Conservation (phyloP, 2,329 filamentous ascomycete genomes). For the Fusarium sp. region DNA sequence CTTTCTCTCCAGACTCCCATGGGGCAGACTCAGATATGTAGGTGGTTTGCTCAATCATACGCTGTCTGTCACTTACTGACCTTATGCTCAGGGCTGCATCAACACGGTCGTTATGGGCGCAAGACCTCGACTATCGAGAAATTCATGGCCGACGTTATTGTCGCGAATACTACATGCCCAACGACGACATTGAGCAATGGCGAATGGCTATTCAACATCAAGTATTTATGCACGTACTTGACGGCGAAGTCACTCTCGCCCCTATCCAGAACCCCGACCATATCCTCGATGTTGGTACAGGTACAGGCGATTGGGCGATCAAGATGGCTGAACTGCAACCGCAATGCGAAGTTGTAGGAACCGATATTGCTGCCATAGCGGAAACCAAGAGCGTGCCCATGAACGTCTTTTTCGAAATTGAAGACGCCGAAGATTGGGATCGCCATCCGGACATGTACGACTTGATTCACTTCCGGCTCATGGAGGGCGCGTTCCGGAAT, state of each 20-base stretch:
- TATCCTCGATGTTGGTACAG: constrained; percentile 69
- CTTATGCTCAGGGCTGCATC: constrained; percentile 53
- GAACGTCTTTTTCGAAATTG: constrained; percentile 70
- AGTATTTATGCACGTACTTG: constrained; percentile 67
- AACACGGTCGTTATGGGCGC: constrained; percentile 62
- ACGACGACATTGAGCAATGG: constrained; percentile 73
- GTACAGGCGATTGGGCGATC: constrained; percentile 65
- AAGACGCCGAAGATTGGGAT: constrained; percentile 71
- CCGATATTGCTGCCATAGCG: constrained; percentile 68
- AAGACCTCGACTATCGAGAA: constrained; percentile 66
- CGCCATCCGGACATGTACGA: constrained; percentile 64
- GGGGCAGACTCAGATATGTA: constrained; percentile 53
- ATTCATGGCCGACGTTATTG: constrained; percentile 74
- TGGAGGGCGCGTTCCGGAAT: constrained; percentile 67
- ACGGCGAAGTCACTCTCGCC: constrained; percentile 59
- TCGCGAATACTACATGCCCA: constrained; percentile 73
- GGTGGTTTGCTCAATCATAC: constrained; percentile 48
- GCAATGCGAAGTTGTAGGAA: constrained; percentile 67
- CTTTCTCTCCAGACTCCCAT: constrained; percentile 48
- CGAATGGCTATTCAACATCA: constrained; percentile 72
- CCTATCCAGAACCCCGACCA: constrained; percentile 55
- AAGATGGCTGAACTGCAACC: constrained; percentile 67
- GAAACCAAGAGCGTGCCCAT: constrained; percentile 67
- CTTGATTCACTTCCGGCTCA: constrained; percentile 67
- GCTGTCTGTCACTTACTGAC: constrained; percentile 6